These are phyloP conservation scores for Rhododendron griersonianum DNA, from an alignment of 148 eudicot species.

Conservation along the genomic window DNA sequence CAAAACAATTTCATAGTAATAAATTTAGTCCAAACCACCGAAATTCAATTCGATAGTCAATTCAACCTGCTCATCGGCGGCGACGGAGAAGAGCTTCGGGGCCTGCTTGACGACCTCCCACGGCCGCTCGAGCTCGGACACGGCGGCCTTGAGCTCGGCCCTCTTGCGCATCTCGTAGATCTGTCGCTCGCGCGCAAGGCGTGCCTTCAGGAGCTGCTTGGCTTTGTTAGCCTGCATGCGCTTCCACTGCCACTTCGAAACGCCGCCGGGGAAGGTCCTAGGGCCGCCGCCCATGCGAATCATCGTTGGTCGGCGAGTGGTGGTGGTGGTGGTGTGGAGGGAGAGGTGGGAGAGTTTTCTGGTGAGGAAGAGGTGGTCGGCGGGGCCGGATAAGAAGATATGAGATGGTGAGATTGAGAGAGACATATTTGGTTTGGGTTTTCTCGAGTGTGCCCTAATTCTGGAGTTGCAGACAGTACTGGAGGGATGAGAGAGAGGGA, in stretches of 20 bases:
- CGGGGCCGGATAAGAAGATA: constrained; percentile 6
- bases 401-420: constrained; percentile 16
- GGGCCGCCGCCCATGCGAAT: constrained; percentile 94
- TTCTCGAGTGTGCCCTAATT: not conserved
- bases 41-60: no score
- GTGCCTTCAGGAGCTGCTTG: constrained; percentile 74
- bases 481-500: not conserved
- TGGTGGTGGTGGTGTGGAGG: constrained; percentile 12
- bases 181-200: constrained; percentile 69
- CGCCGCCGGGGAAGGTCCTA: constrained; percentile 84
- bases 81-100: constrained; percentile 58
- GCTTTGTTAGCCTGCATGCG: constrained; percentile 78
- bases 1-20: no score
- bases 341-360: constrained; percentile 29
- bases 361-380: constrained; percentile 25
- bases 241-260: constrained; percentile 95
- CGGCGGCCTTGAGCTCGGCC: constrained; percentile 85
- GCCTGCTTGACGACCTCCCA: constrained; percentile 65
- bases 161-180: constrained; percentile 91
- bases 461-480: not conserved
- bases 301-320: constrained; percentile 18
- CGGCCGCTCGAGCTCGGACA: constrained; percentile 77
- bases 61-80: constrained; percentile 61
- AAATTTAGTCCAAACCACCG: not conserved
- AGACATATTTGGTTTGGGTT: not conserved